phyloP scores from a whole-genome alignment of 129 eudicot species.

The Lonicera japonica region DNA sequence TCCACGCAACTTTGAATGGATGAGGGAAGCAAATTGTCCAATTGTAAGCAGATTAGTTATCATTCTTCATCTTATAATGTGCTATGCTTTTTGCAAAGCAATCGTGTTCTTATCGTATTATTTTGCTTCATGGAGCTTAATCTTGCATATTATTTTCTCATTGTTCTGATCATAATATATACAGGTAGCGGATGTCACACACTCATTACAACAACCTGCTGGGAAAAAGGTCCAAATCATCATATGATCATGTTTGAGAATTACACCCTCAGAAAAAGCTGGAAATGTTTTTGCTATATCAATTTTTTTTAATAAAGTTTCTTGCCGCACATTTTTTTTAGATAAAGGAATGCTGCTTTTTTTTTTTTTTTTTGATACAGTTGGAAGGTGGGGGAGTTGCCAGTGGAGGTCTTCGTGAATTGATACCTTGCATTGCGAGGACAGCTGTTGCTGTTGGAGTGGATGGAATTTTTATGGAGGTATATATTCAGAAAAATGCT shows the following conservation, averaged over 20 bases:
- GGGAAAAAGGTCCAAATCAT: slow-evolving; percentile 60
- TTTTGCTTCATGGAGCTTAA: not conserved
- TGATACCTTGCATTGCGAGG: slow-evolving; percentile 92
- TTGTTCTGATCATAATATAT: slow-evolving; percentile 1
- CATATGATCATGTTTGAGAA: not conserved
- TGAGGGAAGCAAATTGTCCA: slow-evolving; percentile 95
- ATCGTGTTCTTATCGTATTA: not conserved
- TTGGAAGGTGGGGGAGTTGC: slow-evolving; percentile 99
- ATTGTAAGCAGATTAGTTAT: slow-evolving; percentile 47
- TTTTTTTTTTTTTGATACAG: slow-evolving; percentile 31
- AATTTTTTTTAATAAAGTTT: too few species aligned
- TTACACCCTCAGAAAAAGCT: not conserved
- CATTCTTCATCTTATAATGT: not conserved
- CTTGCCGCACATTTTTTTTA: not conserved
- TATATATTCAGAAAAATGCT: slow-evolving; percentile 6
- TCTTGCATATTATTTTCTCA: slow-evolving; percentile 10
- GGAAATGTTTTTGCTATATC: not conserved
- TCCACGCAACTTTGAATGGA: slow-evolving; percentile 98
- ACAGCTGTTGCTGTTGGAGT: slow-evolving; percentile 99
- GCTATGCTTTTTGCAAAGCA: not conserved
- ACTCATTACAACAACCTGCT: slow-evolving; percentile 96
- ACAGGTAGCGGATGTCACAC: slow-evolving; percentile 97
- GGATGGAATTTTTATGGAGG: slow-evolving; percentile 99
- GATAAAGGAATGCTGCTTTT: not conserved
- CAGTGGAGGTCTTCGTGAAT: slow-evolving; percentile 93